Conservation (phyloP, 2,329 filamentous ascomycete genomes). For the Arthrobotrys conoides region DNA sequence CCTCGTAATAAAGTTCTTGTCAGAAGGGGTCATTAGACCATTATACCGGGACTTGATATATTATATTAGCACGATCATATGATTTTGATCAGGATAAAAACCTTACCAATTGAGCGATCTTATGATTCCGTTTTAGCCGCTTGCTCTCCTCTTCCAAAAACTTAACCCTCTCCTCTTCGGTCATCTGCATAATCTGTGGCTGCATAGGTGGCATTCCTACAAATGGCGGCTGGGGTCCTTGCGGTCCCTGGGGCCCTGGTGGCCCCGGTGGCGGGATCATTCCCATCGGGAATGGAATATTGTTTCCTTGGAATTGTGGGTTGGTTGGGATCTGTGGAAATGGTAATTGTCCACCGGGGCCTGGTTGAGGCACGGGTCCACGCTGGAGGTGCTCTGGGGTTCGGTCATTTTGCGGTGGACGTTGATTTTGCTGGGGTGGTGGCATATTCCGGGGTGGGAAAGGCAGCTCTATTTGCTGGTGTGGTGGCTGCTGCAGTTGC, state of each 20-base stretch:
- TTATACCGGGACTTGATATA: constrained; percentile 82
- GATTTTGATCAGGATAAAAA: not conserved
- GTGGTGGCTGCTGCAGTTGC: constrained; percentile 65
- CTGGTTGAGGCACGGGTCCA: constrained; percentile 61
- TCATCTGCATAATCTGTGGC: constrained; percentile 69
- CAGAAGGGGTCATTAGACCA: constrained; percentile 97
- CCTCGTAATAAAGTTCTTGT: constrained; percentile 99
- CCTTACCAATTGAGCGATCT: constrained; percentile 73
- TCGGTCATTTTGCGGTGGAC: constrained; percentile 65
- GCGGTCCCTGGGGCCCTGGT: constrained; percentile 30
- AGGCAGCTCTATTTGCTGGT: constrained; percentile 64
- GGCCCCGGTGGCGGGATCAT: constrained; percentile 41
- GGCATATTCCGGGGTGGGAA: constrained; percentile 65
- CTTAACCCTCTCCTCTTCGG: constrained; percentile 85
- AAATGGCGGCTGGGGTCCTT: constrained; percentile 41
- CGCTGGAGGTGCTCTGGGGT: constrained; percentile 65
- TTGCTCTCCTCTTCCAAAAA: constrained; percentile 93
- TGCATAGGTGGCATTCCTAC: constrained; percentile 44
- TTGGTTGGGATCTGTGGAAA: constrained; percentile 68
- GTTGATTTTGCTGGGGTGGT: constrained; percentile 64
- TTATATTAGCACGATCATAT: constrained; percentile 70
- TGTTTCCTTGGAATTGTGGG: constrained; percentile 68
- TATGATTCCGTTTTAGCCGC: constrained; percentile 96
- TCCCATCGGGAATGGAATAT: constrained; percentile 76
- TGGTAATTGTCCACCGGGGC: constrained; percentile 54